A percentile compares a stretch with the other conserved stretches of the same genome.
phyloP scores from a whole-genome alignment of 164 flowering plant genomes.

The Stephania japonica region DNA sequence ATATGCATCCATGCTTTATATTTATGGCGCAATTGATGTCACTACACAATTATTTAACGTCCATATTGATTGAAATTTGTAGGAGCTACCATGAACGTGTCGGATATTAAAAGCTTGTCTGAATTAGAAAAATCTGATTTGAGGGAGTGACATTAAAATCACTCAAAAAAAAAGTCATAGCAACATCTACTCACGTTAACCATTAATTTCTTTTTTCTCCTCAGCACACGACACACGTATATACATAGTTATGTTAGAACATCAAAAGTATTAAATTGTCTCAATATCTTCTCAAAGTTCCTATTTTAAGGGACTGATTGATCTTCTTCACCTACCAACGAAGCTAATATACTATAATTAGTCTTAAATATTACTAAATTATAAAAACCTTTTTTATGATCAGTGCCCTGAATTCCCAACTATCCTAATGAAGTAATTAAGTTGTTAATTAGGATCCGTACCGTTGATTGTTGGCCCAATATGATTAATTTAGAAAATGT shows the following conservation, averaged over 20 bases:
- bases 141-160: not conserved
- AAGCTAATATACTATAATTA: not conserved
- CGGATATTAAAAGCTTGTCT: not conserved
- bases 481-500: not conserved
- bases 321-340: not conserved
- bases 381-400: not conserved
- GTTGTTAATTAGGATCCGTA: not conserved
- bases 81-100: too few species aligned
- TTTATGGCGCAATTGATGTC: too few species aligned
- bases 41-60: too few species aligned
- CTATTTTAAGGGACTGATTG: not conserved
- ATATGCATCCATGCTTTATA: too few species aligned
- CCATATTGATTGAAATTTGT: too few species aligned
- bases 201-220: not conserved
- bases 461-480: not conserved
- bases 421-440: constrained; percentile 1
- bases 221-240: not conserved
- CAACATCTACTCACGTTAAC: not conserved
- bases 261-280: not conserved
- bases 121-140: not conserved
- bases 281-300: not conserved
- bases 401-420: not conserved
- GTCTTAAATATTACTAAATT: not conserved
- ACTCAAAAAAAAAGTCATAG: not conserved
- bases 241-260: not conserved